A percentile compares a stretch with the other conserved stretches of the same genome.
These are phyloP conservation scores for Pulicaria dysenterica DNA, from an alignment of 129 eudicot species.

Conservation along the genomic window DNA sequence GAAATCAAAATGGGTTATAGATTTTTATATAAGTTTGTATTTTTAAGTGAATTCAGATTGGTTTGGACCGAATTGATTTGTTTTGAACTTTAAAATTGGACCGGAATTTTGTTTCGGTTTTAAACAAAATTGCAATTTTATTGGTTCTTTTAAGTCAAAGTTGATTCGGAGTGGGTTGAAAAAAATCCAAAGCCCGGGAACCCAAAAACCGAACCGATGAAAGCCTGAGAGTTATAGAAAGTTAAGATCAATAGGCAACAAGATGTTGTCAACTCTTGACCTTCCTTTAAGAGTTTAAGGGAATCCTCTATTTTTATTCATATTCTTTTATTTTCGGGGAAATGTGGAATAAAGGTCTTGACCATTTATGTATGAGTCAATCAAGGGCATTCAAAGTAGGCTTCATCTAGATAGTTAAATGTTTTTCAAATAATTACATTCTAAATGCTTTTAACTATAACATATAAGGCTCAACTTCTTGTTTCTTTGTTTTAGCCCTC, in stretches of 20 bases:
- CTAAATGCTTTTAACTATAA: constrained; percentile 10
- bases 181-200: too few species aligned
- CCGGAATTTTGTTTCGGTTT: too few species aligned
- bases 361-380: constrained; percentile 5
- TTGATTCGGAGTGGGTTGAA: too few species aligned
- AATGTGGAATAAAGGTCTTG: constrained; percentile 13
- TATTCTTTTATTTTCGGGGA: background rate
- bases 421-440: background rate
- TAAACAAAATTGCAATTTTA: too few species aligned
- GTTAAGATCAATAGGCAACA: background rate
- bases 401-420: constrained; percentile 1
- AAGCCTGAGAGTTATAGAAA: too few species aligned
- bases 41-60: too few species aligned
- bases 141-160: too few species aligned
- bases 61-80: too few species aligned
- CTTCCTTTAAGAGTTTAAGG: background rate
- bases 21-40: too few species aligned
- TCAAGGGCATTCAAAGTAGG: background rate
- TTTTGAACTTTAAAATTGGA: too few species aligned
- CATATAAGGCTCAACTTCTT: constrained; percentile 6
- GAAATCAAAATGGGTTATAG: too few species aligned
- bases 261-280: constrained; percentile 1
- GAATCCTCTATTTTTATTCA: background rate
- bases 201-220: too few species aligned
- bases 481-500: constrained; percentile 36